Base-by-base conservation (phyloP, 2,329 filamentous ascomycete species). In the Epichloe sylvatica region DNA sequence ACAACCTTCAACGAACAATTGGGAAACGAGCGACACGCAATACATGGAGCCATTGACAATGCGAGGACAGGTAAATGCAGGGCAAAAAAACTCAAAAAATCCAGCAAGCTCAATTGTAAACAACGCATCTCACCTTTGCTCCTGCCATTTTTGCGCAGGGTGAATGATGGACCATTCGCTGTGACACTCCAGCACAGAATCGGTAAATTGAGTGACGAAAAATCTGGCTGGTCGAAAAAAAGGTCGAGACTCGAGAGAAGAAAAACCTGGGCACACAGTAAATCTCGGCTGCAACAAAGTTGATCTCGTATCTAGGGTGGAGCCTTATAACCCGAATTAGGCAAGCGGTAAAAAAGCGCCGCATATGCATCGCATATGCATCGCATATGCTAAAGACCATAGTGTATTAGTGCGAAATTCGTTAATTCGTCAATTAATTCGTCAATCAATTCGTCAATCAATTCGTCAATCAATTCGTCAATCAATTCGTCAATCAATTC, bases 71-170 rank as follows among this genome's bases (percentile, higher is more conserved):
- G 17, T 8, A 17, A 15, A 47, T 15, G 30, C 15, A 37, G 4
- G 8, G 7, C 6, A 25, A 23, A 37, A 6, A 25, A 11, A 4
- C 8, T 17, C 23, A 38, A 19, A 7, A 43, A 9, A n/a, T 9
- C 2, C 30, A 30, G 21, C 25, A 33, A 23, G 21, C 21, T 11
- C 5, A 15, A 21, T 9, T 19, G 25, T 21, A 7, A 36, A 12
- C 25, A 23, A 36, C 8, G 17, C 33, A 15, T 33, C 45, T 41
- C 45, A 56, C 56, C 55, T 57, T 58, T 51, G 51, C 50, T 52
- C 52, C 53, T 39, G 56, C 54, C 56, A 58, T 58, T 40, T 35
- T 33, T 45, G 39, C 40, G 9, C 46, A 42, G 40, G 42, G 38
- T 44, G 25, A 17, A 30, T 47, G 38, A 44, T 41, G 42, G 34